These are phyloP conservation scores for Fraxinus latifolia DNA, from an alignment of 305 asterid species.

Conservation along the genomic window DNA sequence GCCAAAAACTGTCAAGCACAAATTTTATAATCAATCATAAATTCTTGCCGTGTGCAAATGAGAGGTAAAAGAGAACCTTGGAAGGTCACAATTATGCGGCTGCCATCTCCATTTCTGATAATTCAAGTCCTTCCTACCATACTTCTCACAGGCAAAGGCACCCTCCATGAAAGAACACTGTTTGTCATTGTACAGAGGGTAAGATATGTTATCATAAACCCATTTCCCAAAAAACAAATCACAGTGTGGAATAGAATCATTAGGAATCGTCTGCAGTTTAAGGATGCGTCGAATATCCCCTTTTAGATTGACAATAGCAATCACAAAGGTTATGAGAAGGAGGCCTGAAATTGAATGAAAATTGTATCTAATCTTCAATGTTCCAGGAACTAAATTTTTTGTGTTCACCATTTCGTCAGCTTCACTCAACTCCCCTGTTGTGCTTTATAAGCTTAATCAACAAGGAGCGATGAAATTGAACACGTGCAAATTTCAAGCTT, in stretches of 20 bases:
- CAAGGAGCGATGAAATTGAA: not conserved
- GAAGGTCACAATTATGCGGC: slow-evolving; percentile 42
- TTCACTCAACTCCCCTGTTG: not conserved
- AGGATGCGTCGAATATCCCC: not conserved
- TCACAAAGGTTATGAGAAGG: slow-evolving; percentile 19
- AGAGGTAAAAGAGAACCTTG: slow-evolving; percentile 19
- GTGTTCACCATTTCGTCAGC: not conserved
- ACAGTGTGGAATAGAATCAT: slow-evolving; percentile 16
- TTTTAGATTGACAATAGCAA: slow-evolving; percentile 19
- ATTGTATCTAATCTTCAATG: slow-evolving; percentile 16
- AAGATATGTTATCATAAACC: slow-evolving; percentile 31
- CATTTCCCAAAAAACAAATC: slow-evolving; percentile 38
- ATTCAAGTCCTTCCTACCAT: slow-evolving; percentile 29
- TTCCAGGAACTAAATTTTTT: slow-evolving; percentile 14
- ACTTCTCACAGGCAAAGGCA: slow-evolving; percentile 23
- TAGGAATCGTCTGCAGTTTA: not conserved
- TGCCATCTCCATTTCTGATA: slow-evolving; percentile 46
- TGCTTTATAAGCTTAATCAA: not conserved
- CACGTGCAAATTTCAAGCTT: not conserved
- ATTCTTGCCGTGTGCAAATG: not conserved
- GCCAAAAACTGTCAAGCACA: not conserved
- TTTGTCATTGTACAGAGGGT: slow-evolving; percentile 35
- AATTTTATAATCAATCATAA: not conserved
- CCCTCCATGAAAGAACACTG: slow-evolving; percentile 27
- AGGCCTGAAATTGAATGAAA: slow-evolving; percentile 20